Evolutionary conservation across 805 yeast genomes (phyloP).

Genomic region (Yamadazyma akitaensis): DNA sequence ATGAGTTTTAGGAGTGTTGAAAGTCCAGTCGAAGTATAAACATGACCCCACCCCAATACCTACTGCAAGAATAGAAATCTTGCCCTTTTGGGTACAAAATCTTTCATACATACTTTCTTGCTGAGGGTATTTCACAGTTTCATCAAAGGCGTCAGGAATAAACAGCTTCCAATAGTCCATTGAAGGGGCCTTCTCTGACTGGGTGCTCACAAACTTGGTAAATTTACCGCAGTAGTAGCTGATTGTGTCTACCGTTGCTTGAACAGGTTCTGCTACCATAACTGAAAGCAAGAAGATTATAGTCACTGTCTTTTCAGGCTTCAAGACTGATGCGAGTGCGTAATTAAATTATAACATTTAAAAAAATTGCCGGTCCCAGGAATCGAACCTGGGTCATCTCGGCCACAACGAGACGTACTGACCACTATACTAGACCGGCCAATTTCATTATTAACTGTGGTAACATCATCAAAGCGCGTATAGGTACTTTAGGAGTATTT

Average conservation of each 20-base stretch:
- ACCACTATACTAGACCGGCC: constrained; percentile 51
- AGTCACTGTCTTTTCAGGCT: too few relatives aligned
- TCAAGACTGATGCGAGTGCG: neutral
- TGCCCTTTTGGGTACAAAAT: constrained; percentile 5
- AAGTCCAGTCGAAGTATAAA: neutral
- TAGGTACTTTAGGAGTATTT: too few relatives aligned
- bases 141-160: constrained; percentile 13
- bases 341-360: constrained; percentile 1
- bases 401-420: constrained; percentile 50
- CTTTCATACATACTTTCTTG: neutral
- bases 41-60: constrained; percentile 23
- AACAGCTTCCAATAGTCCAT: constrained; percentile 6
- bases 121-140: neutral
- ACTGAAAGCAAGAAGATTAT: neutral
- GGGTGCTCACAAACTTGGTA: constrained; percentile 19
- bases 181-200: constrained; percentile 20
- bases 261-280: constrained; percentile 47
- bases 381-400: constrained; percentile 50
- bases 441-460: too few relatives aligned
- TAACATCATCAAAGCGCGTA: too few relatives aligned
- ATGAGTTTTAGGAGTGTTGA: neutral
- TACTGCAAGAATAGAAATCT: constrained; percentile 19
- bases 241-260: constrained; percentile 32
- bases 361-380: constrained; percentile 46
- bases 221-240: constrained; percentile 21